Conservation (phyloP, 2,329 filamentous ascomycete genomes). For the Epichloe sp. region DNA sequence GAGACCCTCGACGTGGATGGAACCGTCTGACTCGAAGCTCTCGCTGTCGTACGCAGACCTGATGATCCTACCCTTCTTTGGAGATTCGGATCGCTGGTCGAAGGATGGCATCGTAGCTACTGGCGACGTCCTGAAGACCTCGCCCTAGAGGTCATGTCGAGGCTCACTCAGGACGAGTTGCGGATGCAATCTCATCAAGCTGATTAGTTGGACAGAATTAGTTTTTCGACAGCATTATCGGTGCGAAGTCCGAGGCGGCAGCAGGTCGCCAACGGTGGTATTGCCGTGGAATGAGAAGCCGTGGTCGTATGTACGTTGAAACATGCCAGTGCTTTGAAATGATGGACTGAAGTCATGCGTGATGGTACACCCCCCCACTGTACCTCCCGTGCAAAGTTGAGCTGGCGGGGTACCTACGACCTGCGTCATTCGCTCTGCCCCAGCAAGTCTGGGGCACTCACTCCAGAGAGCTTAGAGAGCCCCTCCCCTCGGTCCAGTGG, state of each 20-base stretch:
- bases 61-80: constrained; percentile 45
- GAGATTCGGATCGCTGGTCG: constrained; percentile 29
- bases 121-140: neutral
- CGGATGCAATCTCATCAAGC: neutral
- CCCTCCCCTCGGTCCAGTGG: neutral
- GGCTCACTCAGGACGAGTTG: neutral
- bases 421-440: too few species aligned
- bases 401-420: neutral
- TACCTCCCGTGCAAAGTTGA: neutral
- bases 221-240: neutral
- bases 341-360: neutral
- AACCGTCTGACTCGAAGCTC: constrained; percentile 74
- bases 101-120: constrained; percentile 32
- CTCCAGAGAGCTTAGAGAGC: too few species aligned
- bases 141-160: constrained; percentile 4
- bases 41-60: constrained; percentile 69
- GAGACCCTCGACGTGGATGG: constrained; percentile 66
- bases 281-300: neutral
- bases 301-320: neutral
- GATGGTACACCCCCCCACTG: too few species aligned
- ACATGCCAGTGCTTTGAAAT: neutral
- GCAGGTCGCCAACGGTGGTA: neutral
- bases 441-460: too few species aligned
- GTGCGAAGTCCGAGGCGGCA: too few species aligned
- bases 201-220: neutral